phyloP scores from a whole-genome alignment of 2,329 filamentous ascomycete species.

The Ophiosphaerella korrae region DNA sequence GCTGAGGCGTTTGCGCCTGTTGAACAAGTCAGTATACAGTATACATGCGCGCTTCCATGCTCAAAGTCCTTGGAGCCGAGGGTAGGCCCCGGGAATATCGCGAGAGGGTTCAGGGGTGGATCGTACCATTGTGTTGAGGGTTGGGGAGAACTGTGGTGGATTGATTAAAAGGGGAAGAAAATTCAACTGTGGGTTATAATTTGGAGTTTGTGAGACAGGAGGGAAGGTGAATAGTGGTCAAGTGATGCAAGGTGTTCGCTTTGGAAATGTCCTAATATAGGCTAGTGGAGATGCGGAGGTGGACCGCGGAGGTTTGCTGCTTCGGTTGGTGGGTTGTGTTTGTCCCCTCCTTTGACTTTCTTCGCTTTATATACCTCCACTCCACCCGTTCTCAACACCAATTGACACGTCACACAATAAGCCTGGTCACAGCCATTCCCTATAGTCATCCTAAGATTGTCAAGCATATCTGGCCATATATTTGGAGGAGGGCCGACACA shows the following conservation, averaged over 20 bases:
- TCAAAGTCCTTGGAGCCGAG: not conserved
- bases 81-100: not conserved
- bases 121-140: conserved; percentile 18
- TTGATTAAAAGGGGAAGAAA: not conserved
- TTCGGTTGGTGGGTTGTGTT: conserved; percentile 1
- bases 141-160: not conserved
- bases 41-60: not conserved
- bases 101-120: too few species aligned
- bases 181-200: not conserved
- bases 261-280: conserved; percentile 11
- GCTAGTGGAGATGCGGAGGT: conserved; percentile 14
- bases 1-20: conserved; percentile 82
- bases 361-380: conserved; percentile 12
- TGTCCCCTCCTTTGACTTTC: not conserved
- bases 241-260: conserved; percentile 44
- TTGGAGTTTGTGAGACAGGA: not conserved
- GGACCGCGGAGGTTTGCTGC: conserved; percentile 31
- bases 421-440: not conserved
- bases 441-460: not conserved
- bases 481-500: not conserved
- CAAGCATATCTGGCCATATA: conserved; percentile 6
- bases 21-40: not conserved
- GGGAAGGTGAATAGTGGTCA: conserved; percentile 1
- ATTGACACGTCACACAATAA: conserved; percentile 5
- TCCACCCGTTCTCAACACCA: conserved; percentile 4